A percentile compares a stretch with the other conserved stretches of the same genome.
phyloP scores from a whole-genome alignment of 805 yeast species.

The Sungouiella thailandica region DNA sequence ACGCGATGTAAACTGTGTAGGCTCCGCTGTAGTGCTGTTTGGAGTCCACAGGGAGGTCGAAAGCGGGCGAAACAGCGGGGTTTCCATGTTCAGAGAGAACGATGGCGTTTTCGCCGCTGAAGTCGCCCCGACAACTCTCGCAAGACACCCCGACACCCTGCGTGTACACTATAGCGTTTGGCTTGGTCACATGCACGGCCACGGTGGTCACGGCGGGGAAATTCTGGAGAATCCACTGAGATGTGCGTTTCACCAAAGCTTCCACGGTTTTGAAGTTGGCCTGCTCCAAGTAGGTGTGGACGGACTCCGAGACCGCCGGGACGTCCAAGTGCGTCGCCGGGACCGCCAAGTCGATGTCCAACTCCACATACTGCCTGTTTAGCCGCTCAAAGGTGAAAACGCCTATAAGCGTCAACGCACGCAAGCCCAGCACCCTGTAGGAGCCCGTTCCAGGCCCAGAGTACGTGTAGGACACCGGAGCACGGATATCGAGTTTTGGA shows the following conservation, averaged over 20 bases:
- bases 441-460: slow-evolving; percentile 14
- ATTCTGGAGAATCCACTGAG: slow-evolving; percentile 48
- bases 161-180: slow-evolving; percentile 82
- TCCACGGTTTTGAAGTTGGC: slow-evolving; percentile 90
- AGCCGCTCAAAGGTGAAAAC: slow-evolving; percentile 87
- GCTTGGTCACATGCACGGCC: slow-evolving; percentile 68
- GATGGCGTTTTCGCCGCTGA: slow-evolving; percentile 22
- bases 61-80: slow-evolving; percentile 9
- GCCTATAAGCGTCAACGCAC: slow-evolving; percentile 77
- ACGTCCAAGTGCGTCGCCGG: slow-evolving; percentile 13
- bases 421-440: slow-evolving; percentile 45
- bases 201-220: slow-evolving; percentile 29
- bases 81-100: slow-evolving; percentile 9
- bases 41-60: slow-evolving; percentile 28
- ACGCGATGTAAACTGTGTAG: slow-evolving; percentile 70
- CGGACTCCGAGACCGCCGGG: slow-evolving; percentile 29
- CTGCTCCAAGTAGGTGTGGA: slow-evolving; percentile 58
- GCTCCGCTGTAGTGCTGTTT: slow-evolving; percentile 4
- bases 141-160: slow-evolving; percentile 88
- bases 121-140: slow-evolving; percentile 41
- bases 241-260: slow-evolving; percentile 74
- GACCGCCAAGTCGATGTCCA: slow-evolving; percentile 46
- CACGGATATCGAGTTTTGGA: slow-evolving; percentile 55
- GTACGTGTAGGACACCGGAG: slow-evolving; percentile 19
- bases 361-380: slow-evolving; percentile 65